Percentiles rank a stretch among this genome's conserved stretches.
Conservation (phyloP, 148 eudicot genomes). For the Rhododendron ovatum region DNA sequence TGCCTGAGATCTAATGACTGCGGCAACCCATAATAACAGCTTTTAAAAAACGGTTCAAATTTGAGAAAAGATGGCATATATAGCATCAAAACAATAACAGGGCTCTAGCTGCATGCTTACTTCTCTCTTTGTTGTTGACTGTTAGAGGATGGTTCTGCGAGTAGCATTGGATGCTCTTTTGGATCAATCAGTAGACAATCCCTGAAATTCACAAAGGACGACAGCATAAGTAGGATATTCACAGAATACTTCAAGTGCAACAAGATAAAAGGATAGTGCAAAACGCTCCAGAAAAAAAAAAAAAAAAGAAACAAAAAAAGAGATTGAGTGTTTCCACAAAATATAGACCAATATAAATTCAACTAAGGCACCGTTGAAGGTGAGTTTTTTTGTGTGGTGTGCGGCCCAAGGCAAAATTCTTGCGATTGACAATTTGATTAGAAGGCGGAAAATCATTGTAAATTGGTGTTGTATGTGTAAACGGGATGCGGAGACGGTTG, state of each 20-base stretch:
- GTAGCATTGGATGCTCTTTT: conserved; percentile 93
- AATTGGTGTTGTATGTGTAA: too few relatives aligned
- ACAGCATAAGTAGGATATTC: not conserved
- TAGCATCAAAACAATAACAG: not conserved
- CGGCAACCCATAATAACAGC: not conserved
- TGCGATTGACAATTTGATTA: too few relatives aligned
- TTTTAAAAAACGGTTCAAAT: not conserved
- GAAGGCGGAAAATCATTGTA: too few relatives aligned
- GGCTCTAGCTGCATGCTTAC: conserved; percentile 34
- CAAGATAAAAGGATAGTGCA: not conserved
- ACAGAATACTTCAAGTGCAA: not conserved
- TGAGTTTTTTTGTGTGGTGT: too few relatives aligned
- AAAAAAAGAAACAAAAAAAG: not conserved
- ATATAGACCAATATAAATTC: not conserved
- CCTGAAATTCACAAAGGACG: conserved; percentile 35
- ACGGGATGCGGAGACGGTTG: too few relatives aligned
- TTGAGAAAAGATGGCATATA: not conserved
- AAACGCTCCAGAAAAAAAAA: not conserved
- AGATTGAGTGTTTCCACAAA: not conserved
- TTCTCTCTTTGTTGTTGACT: conserved; percentile 91
- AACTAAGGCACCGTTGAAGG: not conserved
- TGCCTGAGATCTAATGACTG: not conserved
- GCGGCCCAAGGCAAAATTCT: too few relatives aligned
- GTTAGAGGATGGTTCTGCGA: conserved; percentile 89
- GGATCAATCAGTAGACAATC: conserved; percentile 92